Percentiles rank a stretch among this genome's conserved stretches.
phyloP scores from a whole-genome alignment of 2,329 filamentous ascomycete species.

The Hypoxylon sp. region DNA sequence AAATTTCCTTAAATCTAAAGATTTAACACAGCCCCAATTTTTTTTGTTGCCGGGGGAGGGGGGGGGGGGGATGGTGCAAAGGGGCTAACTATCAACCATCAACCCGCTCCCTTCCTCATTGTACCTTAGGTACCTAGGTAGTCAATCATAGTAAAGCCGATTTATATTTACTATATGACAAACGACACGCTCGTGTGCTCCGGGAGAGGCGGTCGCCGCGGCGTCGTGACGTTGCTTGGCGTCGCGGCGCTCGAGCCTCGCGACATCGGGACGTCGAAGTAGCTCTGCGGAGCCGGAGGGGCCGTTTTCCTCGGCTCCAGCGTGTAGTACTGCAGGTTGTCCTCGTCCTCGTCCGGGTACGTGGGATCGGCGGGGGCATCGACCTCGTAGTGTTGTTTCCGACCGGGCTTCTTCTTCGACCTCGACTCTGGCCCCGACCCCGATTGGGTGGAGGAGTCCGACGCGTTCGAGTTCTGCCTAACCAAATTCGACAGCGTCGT shows the following conservation, averaged over 20 bases:
- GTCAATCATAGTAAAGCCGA: no score
- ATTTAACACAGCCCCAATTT: no score
- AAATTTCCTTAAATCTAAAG: no score
- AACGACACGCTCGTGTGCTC: conserved; percentile 39
- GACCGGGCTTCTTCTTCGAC: no score
- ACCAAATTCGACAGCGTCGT: conserved; percentile 23
- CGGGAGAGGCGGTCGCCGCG: neutral
- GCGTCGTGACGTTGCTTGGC: conserved; percentile 14
- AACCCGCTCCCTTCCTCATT: no score
- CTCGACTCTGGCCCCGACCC: no score
- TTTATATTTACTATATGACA: conserved; percentile 24
- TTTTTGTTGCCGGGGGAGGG: no score
- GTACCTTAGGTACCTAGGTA: no score
- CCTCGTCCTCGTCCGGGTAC: conserved; percentile 19
- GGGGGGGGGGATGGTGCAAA: no score
- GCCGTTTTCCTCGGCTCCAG: conserved; percentile 32
- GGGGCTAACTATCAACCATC: no score
- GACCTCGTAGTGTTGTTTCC: no score
- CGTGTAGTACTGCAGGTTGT: conserved; percentile 25
- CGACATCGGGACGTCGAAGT: conserved; percentile 22
- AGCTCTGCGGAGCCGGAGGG: conserved; percentile 9
- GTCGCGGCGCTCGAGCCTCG: conserved; percentile 20
- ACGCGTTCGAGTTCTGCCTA: neutral
- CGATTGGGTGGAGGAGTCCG: no score
- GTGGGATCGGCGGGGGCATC: conserved; percentile 14